phyloP scores from a whole-genome alignment of 345 rosid genomes.

The Turnera subulata region DNA sequence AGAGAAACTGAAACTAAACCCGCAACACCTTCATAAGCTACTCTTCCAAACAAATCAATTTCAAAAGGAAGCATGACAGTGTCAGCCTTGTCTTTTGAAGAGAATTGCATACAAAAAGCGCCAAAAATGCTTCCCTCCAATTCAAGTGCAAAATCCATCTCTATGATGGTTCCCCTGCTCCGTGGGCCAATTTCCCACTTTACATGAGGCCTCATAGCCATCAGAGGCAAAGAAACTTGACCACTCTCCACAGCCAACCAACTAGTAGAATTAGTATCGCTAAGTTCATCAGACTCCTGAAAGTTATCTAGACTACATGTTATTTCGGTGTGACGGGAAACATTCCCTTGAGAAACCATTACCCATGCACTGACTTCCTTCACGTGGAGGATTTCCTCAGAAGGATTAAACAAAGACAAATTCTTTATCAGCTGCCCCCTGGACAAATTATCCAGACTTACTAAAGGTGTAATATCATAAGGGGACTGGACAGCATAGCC shows the following conservation, averaged over 20 bases:
- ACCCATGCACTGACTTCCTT: constrained; percentile 53
- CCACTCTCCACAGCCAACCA: constrained; percentile 48
- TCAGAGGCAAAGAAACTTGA: constrained; percentile 33
- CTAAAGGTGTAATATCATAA: constrained; percentile 42
- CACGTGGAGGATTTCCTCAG: constrained; percentile 47
- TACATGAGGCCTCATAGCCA: constrained; percentile 45
- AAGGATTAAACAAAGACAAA: constrained; percentile 61
- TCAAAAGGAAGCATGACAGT: constrained; percentile 53
- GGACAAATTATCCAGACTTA: constrained; percentile 31
- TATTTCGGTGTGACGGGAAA: constrained; percentile 44
- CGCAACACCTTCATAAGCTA: constrained; percentile 17
- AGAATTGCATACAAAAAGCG: constrained; percentile 47
- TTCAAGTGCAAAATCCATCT: constrained; percentile 49
- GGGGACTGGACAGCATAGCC: constrained; percentile 58
- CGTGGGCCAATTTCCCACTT: constrained; percentile 54
- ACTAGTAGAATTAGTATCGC: constrained; percentile 32
- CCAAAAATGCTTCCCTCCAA: constrained; percentile 45
- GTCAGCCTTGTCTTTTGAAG: constrained; percentile 42
- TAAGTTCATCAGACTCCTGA: constrained; percentile 20
- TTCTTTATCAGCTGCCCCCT: constrained; percentile 42
- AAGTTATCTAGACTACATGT: constrained; percentile 33
- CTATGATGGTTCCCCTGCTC: constrained; percentile 35
- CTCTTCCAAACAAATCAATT: constrained; percentile 35
- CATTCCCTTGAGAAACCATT: constrained; percentile 46
- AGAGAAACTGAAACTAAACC: constrained; percentile 38